phyloP scores from a whole-genome alignment of 768 basidiomycete species.

The Suillus lakei region DNA sequence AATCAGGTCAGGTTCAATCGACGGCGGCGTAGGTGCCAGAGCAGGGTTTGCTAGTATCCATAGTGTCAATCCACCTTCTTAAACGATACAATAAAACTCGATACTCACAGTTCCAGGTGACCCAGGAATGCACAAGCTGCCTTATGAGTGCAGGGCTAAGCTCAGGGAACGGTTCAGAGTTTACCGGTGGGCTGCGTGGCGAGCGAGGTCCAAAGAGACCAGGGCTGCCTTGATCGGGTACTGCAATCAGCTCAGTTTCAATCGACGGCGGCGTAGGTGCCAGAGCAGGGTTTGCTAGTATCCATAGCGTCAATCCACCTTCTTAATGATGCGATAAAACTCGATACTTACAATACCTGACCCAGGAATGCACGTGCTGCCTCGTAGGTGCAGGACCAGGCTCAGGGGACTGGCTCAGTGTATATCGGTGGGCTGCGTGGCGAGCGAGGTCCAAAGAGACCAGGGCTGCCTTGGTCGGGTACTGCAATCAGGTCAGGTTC shows the following conservation, averaged over 20 bases:
- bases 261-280: conserved; percentile 65
- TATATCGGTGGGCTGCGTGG: conserved; percentile 46
- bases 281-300: conserved; percentile 59
- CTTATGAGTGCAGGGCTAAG: conserved; percentile 48
- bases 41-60: conserved; percentile 58
- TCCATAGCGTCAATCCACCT: conserved; percentile 8
- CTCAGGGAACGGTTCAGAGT: no score
- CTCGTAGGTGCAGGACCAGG: conserved; percentile 48
- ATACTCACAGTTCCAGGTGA: conserved; percentile 68
- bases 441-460: conserved; percentile 81
- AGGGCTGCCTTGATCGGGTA: conserved; percentile 60
- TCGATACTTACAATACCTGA: conserved; percentile 62
- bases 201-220: conserved; percentile 82
- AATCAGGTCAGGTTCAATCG: conserved; percentile 60
- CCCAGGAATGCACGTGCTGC: conserved; percentile 57
- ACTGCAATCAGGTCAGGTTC: conserved; percentile 66
- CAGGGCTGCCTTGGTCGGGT: conserved; percentile 61
- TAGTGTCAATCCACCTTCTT: conserved; percentile 6
- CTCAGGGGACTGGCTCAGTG: no score
- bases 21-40: conserved; percentile 62
- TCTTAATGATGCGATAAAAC: conserved; percentile 8
- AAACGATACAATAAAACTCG: conserved; percentile 9
- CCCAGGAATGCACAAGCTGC: conserved; percentile 57
- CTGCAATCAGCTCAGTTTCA: conserved; percentile 62
- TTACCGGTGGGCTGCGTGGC: conserved; percentile 47